Conservation (phyloP, 805 yeast species). For the Debaryomyces maramus region DNA sequence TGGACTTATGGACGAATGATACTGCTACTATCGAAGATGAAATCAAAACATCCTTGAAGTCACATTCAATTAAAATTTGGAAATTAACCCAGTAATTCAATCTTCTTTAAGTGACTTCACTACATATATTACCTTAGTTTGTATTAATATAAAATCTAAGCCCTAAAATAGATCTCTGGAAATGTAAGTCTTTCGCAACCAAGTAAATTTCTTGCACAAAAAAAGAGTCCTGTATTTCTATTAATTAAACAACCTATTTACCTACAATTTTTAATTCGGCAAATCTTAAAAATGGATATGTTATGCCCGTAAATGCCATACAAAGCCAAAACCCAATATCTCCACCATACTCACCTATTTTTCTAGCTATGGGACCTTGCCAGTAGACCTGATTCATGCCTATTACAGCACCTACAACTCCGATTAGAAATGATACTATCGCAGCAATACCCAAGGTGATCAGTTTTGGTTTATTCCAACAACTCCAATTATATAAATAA, state of each 20-base stretch:
- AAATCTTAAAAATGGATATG: conserved; percentile 32
- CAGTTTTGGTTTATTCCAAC: conserved; percentile 27
- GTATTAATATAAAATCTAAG: too few relatives aligned
- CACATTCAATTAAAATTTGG: conserved; percentile 7
- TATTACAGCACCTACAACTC: conserved; percentile 40
- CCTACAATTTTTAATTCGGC: conserved; percentile 31
- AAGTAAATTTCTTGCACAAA: too few relatives aligned
- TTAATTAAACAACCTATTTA: conserved; percentile 14
- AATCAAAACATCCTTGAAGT: conserved; percentile 3
- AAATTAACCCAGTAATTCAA: conserved; percentile 3
- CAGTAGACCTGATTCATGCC: conserved; percentile 43
- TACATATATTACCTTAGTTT: too few relatives aligned
- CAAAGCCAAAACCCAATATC: conserved; percentile 41
- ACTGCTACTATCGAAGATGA: conserved; percentile 2
- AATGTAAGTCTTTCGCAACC: too few relatives aligned
- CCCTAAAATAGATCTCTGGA: too few relatives aligned
- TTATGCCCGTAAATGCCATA: conserved; percentile 32
- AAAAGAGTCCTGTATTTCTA: too few relatives aligned
- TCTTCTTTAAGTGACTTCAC: too few relatives aligned
- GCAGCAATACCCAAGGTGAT: conserved; percentile 38
- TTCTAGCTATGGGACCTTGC: conserved; percentile 36
- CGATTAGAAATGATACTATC: conserved; percentile 27
- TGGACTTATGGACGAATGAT: conserved; percentile 11
- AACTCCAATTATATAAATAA: conserved; percentile 28
- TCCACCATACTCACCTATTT: conserved; percentile 33